phyloP scores from a whole-genome alignment of 1,284 basidiomycete species.

The Veloporphyrellus conicus region DNA sequence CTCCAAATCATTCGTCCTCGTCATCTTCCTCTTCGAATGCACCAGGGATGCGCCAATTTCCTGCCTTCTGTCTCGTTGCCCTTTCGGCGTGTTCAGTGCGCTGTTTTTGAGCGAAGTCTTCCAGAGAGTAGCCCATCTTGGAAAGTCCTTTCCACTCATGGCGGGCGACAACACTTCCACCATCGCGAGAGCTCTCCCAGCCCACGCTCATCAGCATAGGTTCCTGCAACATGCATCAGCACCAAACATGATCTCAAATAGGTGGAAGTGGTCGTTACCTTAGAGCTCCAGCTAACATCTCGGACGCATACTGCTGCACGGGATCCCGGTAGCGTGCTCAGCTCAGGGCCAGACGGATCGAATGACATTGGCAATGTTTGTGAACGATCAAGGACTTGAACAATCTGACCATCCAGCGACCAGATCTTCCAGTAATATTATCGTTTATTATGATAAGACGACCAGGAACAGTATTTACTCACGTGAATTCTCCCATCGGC shows the following conservation, averaged over 20 bases:
- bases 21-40: constrained; percentile 28
- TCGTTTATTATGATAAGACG: background rate
- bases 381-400: constrained; percentile 81
- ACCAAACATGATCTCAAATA: background rate
- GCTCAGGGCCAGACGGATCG: constrained; percentile 61
- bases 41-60: constrained; percentile 26
- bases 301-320: constrained; percentile 63
- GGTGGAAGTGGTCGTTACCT: constrained; percentile 36
- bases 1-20: constrained; percentile 12
- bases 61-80: constrained; percentile 9
- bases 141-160: constrained; percentile 92
- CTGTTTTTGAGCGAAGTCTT: constrained; percentile 71
- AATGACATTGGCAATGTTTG: constrained; percentile 68
- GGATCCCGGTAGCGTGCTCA: constrained; percentile 20
- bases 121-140: constrained; percentile 63
- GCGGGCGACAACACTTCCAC: constrained; percentile 76
- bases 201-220: constrained; percentile 88
- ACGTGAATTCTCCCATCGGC: constrained; percentile 82
- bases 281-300: constrained; percentile 89
- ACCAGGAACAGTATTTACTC: constrained; percentile 24
- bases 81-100: constrained; percentile 33
- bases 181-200: constrained; percentile 77
- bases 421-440: constrained; percentile 64
- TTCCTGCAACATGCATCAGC: constrained; percentile 48
- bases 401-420: constrained; percentile 85